Base-by-base conservation (phyloP, 2,329 filamentous ascomycete species). In the Monilinia fructigena region DNA sequence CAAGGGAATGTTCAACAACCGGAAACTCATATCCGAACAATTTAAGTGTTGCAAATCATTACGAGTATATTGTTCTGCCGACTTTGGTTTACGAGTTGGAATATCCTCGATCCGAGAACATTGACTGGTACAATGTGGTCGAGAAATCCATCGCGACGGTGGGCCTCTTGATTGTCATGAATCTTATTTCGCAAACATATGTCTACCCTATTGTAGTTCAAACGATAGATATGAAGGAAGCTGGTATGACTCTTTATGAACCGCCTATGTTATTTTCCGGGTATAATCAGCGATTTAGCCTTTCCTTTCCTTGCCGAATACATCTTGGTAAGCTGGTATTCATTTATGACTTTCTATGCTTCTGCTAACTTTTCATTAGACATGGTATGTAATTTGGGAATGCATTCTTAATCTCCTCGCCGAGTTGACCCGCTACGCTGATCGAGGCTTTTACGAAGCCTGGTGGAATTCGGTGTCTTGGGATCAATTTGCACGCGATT, bases 371-470 rank as follows among this genome's bases (percentile, higher is more conserved):
- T 11, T 56, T 26, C 26, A 61, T 81, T 78, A 82, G 66, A 83
- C 86, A 0, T 94, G 90, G 88, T 93, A 93, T 75, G 83, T 94
- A 38, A 93, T 93, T 70, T 94, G 91, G 91, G 87, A 89, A 76
- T 86, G 85, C 3, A 84, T 89, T 47, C 80, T 93, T 68, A 93
- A 93, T 75, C 84, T 91, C 18, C 80, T 93, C 28, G 91, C 90
- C 4, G 91, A 94, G 77, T 76, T 93, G 65, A 93, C 90, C 0
- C 82, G 82, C 69, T 94, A 93, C 75, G 90, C 90, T 5, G 91
- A 93, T 75, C 85, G 90, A 56, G 88, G 86, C 68, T 93, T 93
- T 77, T 88, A 88, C 72, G 82, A 83, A 50, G 82, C 83, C 59
- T 88, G 86, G 86, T 87, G 86, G 85, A 88, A 88, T 70, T 82